These are phyloP conservation scores for Fusarium verrucosum DNA, from an alignment of 2,329 filamentous ascomycete species.

Conservation along the genomic window DNA sequence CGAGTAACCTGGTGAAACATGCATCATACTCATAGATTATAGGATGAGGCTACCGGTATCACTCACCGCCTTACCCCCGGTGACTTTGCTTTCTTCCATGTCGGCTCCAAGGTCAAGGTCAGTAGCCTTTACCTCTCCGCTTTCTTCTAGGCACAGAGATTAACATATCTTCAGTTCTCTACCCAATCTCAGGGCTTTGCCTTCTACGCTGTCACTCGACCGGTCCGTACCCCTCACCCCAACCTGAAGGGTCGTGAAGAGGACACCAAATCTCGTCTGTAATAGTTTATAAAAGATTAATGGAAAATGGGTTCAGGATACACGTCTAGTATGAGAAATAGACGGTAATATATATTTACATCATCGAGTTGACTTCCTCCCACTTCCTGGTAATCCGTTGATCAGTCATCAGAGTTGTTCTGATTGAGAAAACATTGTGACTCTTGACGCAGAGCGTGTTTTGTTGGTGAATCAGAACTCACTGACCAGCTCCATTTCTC, in stretches of 20 bases:
- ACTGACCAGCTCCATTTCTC: neutral
- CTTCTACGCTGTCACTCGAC: conserved; percentile 41
- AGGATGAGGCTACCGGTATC: conserved; percentile 42
- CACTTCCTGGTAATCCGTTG: neutral
- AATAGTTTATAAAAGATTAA: neutral
- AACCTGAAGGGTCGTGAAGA: conserved; percentile 39
- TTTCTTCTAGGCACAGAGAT: too few species aligned
- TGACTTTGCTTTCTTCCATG: conserved; percentile 42
- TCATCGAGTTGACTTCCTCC: too few species aligned
- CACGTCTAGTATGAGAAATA: conserved; percentile 1
- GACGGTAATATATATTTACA: conserved; percentile 3
- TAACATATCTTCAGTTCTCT: conserved; percentile 31
- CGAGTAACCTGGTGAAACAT: accelerated
- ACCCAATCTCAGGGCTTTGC: conserved; percentile 40
- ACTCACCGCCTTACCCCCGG: conserved; percentile 37
- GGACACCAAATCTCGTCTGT: conserved; percentile 34
- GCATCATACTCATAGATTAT: neutral
- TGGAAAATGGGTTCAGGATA: neutral
- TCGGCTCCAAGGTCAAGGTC: conserved; percentile 42
- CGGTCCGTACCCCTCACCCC: conserved; percentile 36
- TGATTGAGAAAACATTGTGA: neutral
- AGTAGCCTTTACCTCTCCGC: neutral
- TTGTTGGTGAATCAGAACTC: neutral
- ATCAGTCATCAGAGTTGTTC: too few species aligned
- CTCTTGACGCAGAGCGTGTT: neutral